Evolutionary conservation across 257 asterid species (phyloP).

Genomic region (Haberlea rhodopensis): DNA sequence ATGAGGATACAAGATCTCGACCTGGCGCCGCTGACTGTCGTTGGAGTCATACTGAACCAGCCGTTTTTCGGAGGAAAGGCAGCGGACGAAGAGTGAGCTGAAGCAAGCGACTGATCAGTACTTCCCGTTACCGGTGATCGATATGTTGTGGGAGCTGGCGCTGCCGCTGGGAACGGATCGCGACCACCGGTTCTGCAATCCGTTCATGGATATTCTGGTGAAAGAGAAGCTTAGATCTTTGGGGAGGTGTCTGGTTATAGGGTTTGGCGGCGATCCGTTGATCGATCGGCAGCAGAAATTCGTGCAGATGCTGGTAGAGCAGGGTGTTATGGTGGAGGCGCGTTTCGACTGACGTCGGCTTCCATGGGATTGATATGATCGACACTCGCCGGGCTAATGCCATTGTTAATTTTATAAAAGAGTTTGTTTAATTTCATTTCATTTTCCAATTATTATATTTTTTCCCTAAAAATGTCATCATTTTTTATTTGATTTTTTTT

Average conservation of each 20-base stretch:
- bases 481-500: background rate
- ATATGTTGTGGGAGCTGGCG: slow-evolving; percentile 81
- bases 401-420: slow-evolving; percentile 50
- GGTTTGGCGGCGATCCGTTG: slow-evolving; percentile 85
- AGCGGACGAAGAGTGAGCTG: slow-evolving; percentile 67
- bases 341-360: slow-evolving; percentile 73
- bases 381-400: slow-evolving; percentile 57
- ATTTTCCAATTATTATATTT: background rate
- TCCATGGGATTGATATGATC: slow-evolving; percentile 65
- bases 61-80: slow-evolving; percentile 68
- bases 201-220: slow-evolving; percentile 43
- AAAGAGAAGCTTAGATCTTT: slow-evolving; percentile 50
- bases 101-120: slow-evolving; percentile 64
- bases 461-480: too few relatives aligned
- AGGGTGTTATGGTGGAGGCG: slow-evolving; percentile 70
- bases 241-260: slow-evolving; percentile 74
- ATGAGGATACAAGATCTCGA: slow-evolving; percentile 42
- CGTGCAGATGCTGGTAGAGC: slow-evolving; percentile 55
- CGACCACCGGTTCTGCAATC: slow-evolving; percentile 78
- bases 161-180: slow-evolving; percentile 73
- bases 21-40: slow-evolving; percentile 43
- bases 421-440: slow-evolving; percentile 45
- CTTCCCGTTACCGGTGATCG: slow-evolving; percentile 74
- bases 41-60: slow-evolving; percentile 62
- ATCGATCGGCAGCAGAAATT: slow-evolving; percentile 73